These are phyloP conservation scores for Suillus placidus DNA, from an alignment of 768 basidiomycete genomes.

Conservation along the genomic window DNA sequence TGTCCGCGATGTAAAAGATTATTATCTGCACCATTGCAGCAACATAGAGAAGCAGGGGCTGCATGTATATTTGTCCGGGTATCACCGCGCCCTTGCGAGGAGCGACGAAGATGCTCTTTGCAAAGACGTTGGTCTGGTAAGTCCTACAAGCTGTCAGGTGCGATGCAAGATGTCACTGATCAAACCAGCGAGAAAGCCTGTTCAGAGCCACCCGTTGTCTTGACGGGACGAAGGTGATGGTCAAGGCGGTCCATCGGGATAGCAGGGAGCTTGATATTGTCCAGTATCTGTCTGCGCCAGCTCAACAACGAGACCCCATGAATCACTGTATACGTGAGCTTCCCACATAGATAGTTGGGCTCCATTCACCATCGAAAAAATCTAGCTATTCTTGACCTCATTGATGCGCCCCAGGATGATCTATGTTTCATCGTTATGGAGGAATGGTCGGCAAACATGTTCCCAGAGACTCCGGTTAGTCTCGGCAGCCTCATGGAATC, in stretches of 20 bases:
- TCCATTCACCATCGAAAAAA: constrained; percentile 8
- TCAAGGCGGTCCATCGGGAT: constrained; percentile 66
- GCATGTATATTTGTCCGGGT: constrained; percentile 32
- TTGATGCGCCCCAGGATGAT: constrained; percentile 53
- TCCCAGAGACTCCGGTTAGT: constrained; percentile 53
- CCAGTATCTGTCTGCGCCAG: constrained; percentile 54
- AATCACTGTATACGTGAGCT: constrained; percentile 78
- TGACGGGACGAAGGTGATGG: constrained; percentile 57
- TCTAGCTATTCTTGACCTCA: constrained; percentile 66
- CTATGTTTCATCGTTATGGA: constrained; percentile 79
- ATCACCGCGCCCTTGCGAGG: constrained; percentile 35
- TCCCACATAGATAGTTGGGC: neutral
- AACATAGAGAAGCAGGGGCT: constrained; percentile 19
- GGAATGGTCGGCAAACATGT: constrained; percentile 71
- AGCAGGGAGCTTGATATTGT: constrained; percentile 69
- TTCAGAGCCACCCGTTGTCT: constrained; percentile 63
- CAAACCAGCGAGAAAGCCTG: constrained; percentile 63
- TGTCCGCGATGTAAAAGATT: constrained; percentile 62
- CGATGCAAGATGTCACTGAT: constrained; percentile 10
- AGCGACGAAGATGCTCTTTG: constrained; percentile 62
- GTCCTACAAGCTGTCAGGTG: constrained; percentile 24
- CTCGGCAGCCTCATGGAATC: constrained; percentile 55
- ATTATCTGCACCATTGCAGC: constrained; percentile 45
- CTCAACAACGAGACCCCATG: constrained; percentile 58
- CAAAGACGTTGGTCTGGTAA: constrained; percentile 71